Conservation (phyloP, 208 protist species). For the Crithidia bombi region DNA sequence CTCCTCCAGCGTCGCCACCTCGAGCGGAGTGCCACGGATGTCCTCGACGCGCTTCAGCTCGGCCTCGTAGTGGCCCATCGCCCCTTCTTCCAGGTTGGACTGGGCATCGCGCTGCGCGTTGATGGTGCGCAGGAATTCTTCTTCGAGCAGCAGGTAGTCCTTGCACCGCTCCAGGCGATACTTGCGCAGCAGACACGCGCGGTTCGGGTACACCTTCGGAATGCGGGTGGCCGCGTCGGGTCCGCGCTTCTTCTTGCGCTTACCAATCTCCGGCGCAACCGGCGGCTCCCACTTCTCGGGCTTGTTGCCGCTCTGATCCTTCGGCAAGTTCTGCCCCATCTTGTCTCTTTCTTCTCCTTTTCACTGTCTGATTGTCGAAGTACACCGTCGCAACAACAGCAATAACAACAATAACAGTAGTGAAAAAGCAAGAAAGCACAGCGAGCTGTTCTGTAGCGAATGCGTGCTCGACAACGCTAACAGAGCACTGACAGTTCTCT, state of each 20-base stretch:
- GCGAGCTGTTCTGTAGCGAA: neutral
- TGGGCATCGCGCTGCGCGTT: conserved; percentile 80
- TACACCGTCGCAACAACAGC: neutral
- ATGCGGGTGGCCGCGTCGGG: conserved; percentile 79
- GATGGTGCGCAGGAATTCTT: conserved; percentile 98
- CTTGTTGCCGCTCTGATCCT: conserved; percentile 47
- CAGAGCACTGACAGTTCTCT: no score
- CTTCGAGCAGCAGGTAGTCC: conserved; percentile 99
- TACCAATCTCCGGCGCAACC: conserved; percentile 92
- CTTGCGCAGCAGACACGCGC: conserved; percentile 97
- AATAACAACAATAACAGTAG: neutral
- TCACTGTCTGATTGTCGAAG: no score
- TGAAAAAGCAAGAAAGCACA: neutral
- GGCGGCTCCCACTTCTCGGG: conserved; percentile 96
- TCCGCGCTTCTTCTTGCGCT: conserved; percentile 88
- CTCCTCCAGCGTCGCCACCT: conserved; percentile 99
- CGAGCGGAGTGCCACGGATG: conserved; percentile 97
- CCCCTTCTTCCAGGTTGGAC: conserved; percentile 80
- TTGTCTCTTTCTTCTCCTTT: no score
- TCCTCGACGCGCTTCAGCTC: conserved; percentile 98
- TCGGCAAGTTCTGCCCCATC: conserved; percentile 78
- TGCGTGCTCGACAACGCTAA: no score
- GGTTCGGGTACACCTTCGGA: conserved; percentile 94
- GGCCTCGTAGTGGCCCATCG: conserved; percentile 90
- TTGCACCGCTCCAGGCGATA: conserved; percentile 99